Evolutionary conservation across 2,329 filamentous ascomycete species (phyloP), one percentile per base, ranked within the genome.

Genomic region (Berkeleyomyces basicola): DNA sequence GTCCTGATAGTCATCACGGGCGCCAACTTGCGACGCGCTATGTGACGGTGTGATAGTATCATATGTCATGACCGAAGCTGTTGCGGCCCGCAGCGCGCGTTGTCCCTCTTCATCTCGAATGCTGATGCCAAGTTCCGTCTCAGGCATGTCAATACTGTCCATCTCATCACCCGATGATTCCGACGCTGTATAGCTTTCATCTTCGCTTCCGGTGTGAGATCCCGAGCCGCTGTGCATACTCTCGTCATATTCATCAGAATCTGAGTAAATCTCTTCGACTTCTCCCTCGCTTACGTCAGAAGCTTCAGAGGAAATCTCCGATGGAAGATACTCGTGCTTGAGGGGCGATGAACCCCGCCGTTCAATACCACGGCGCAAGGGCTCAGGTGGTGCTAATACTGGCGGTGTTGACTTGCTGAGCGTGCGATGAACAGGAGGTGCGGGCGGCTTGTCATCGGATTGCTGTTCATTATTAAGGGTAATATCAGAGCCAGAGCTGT

Each of bases 291-390:
- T 42, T 10, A 53, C 47, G 7, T 82, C 81, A 0, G 83, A 85
- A 55, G 82, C 82, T 5, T 82, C 75, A 0, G 82, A 84, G 0
- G 81, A 83, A 58, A 78, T 73, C 59, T 85, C 82, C 0, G 93
- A 97, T 11, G 92, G 92, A 66, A 91, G 86, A 69, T 96, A 99
- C 74, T 99, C 92, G 70, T 97, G 92, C 75, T 99, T 99, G 59
- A 99, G 77, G 0, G 93, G 93, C 1, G 93, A 99, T 0, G 93
- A 97, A 1, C 84, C 87, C 16, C 90, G 83, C 53, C 91, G 83
- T 70, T 86, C 82, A 31, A 82, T 67, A 72, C 72, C 78, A n/a
- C 43, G 61, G 7, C 60, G 63, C 3, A 62, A 57, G 36, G 55
- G 60, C 7, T 64, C 63, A 2, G 63, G 63, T 16, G 51, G 33